Evolutionary conservation across 805 yeast species (phyloP).

Genomic region (Candida sithepensis): DNA sequence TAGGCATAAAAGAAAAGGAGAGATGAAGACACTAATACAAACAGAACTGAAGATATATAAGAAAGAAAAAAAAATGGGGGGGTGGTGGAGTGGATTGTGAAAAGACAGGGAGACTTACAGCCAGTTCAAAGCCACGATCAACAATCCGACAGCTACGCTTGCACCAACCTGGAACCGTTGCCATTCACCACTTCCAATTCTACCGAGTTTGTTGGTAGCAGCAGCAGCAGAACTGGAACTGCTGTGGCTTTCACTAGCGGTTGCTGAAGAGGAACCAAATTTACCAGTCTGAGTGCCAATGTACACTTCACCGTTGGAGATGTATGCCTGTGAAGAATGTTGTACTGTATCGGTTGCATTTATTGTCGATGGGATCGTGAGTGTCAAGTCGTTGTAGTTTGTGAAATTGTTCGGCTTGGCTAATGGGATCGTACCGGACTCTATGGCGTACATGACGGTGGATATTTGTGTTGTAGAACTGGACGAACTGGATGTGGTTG

Average conservation of each 20-base stretch:
- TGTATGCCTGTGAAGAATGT: constrained; percentile 14
- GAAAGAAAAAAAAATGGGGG: background rate
- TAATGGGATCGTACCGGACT: constrained; percentile 30
- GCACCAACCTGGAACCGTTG: too few relatives aligned
- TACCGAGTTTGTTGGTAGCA: background rate
- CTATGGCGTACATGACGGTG: constrained; percentile 16
- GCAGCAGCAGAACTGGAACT: background rate
- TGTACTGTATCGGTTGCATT: constrained; percentile 12
- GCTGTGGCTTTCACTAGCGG: background rate
- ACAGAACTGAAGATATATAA: too few relatives aligned
- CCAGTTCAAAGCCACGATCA: too few relatives aligned
- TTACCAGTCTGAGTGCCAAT: constrained; percentile 10
- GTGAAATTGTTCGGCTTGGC: constrained; percentile 26
- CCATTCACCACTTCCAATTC: background rate
- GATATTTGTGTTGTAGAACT: too few relatives aligned
- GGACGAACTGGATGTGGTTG: background rate
- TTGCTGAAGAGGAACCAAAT: constrained; percentile 7
- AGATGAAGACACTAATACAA: too few relatives aligned
- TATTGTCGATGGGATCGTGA: constrained; percentile 22
- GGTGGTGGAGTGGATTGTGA: background rate
- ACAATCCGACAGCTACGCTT: background rate
- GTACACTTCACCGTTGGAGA: constrained; percentile 31
- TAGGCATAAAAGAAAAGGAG: background rate
- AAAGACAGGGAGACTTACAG: background rate
- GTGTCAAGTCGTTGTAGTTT: constrained; percentile 19